A percentile compares a stretch with the other conserved stretches of the same genome.
Conservation (phyloP, 805 yeast genomes). For the Candida tallmaniae region DNA sequence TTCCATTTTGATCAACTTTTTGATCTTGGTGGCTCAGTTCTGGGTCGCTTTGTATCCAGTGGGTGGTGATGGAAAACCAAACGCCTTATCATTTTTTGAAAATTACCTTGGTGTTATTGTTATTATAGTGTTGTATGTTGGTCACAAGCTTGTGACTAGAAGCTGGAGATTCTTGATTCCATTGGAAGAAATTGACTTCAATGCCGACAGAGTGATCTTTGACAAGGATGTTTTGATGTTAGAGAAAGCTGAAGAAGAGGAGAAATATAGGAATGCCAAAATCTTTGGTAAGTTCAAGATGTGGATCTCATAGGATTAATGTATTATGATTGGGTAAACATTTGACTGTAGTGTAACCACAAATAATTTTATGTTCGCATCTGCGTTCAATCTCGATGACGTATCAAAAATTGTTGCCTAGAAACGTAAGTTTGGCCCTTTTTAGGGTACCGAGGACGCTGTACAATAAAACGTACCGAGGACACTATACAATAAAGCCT, state of each 20-base stretch:
- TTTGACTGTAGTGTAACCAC: too few species aligned
- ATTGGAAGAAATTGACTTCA: constrained; percentile 27
- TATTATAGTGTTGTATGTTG: constrained; percentile 25
- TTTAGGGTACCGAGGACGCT: too few species aligned
- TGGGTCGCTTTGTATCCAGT: constrained; percentile 42
- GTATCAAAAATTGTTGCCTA: too few species aligned
- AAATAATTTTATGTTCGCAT: too few species aligned
- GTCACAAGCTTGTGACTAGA: constrained; percentile 29
- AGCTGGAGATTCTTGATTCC: constrained; percentile 26
- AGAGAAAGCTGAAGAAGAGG: constrained; percentile 23
- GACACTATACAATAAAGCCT: too few species aligned
- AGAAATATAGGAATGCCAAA: constrained; percentile 15
- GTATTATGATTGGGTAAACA: too few species aligned
- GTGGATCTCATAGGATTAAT: constrained; percentile 3
- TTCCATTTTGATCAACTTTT: constrained; percentile 25
- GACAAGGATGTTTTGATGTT: constrained; percentile 32
- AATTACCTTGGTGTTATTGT: constrained; percentile 30
- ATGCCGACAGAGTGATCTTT: constrained; percentile 26
- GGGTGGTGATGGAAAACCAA: constrained; percentile 21
- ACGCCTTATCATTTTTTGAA: constrained; percentile 27
- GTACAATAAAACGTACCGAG: too few species aligned
- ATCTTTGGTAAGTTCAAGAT: constrained; percentile 14
- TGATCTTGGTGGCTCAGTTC: constrained; percentile 39
- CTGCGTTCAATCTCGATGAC: too few species aligned
- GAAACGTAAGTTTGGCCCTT: too few species aligned